These are phyloP conservation scores for Pisolithus orientalis DNA, from an alignment of 768 basidiomycete species.

Conservation along the genomic window DNA sequence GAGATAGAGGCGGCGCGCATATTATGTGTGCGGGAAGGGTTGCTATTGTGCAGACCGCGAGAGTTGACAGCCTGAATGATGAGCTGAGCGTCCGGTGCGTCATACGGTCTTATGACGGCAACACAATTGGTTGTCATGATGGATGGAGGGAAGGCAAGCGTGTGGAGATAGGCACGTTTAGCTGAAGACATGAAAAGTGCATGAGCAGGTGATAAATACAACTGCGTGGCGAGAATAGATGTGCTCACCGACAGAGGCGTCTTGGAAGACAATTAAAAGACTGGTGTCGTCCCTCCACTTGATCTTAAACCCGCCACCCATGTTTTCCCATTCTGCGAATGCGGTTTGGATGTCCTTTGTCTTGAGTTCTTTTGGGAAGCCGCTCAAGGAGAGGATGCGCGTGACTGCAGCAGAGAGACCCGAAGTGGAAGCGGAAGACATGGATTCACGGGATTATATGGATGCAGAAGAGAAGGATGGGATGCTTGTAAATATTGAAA, in stretches of 20 bases:
- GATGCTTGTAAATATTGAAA: constrained; percentile 1
- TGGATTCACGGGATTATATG: constrained; percentile 22
- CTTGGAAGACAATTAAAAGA: constrained; percentile 89
- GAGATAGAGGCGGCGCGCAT: constrained; percentile 64
- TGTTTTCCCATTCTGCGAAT: constrained; percentile 83
- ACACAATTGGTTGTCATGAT: constrained; percentile 49
- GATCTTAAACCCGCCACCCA: constrained; percentile 93
- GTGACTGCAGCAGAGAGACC: constrained; percentile 93
- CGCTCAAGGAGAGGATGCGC: constrained; percentile 86
- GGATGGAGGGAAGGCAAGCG: constrained; percentile 76
- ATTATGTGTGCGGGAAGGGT: constrained; percentile 65
- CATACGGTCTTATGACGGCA: constrained; percentile 82
- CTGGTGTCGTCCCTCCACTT: constrained; percentile 99
- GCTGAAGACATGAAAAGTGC: constrained; percentile 40
- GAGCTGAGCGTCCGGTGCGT: constrained; percentile 84
- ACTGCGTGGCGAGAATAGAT: not conserved
- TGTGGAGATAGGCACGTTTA: constrained; percentile 90
- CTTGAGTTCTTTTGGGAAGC: constrained; percentile 93
- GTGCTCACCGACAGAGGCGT: constrained; percentile 80
- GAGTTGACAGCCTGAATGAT: constrained; percentile 82
- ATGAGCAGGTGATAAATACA: not conserved
- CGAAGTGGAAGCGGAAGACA: constrained; percentile 63
- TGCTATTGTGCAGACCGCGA: constrained; percentile 55
- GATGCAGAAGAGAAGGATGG: constrained; percentile 1
- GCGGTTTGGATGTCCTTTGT: constrained; percentile 93